These are phyloP conservation scores for Cutaneotrichosporon cavernicola DNA, from an alignment of 1,284 basidiomycete species.

Conservation along the genomic window DNA sequence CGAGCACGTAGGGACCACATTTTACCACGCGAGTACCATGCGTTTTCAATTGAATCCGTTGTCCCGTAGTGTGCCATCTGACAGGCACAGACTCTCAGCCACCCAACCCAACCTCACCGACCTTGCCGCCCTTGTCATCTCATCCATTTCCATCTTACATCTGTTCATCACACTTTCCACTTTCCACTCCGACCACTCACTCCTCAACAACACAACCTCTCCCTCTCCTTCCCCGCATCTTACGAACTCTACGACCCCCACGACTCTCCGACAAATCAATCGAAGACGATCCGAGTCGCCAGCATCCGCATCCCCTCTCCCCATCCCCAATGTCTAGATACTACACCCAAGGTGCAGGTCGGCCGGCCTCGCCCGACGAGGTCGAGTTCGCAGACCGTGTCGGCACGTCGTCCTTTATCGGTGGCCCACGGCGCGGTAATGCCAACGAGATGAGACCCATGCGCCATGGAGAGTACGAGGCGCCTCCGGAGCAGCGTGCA, in stretches of 20 bases:
- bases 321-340: constrained; percentile 19
- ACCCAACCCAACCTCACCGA: not conserved
- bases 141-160: constrained; percentile 2
- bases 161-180: not conserved
- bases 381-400: constrained; percentile 14
- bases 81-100: not conserved
- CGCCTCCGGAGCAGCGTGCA: constrained; percentile 51
- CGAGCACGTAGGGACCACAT: not conserved
- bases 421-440: not conserved
- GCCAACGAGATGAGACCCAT: not conserved
- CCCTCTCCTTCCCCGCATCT: too few relatives aligned
- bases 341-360: constrained; percentile 23
- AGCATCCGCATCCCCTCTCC: not conserved
- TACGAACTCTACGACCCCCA: constrained; percentile 1
- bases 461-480: constrained; percentile 30
- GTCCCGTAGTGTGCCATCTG: not conserved
- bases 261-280: not conserved
- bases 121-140: not conserved
- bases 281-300: not conserved
- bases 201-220: not conserved
- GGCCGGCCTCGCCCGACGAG: constrained; percentile 14
- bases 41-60: not conserved
- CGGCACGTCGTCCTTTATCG: not conserved
- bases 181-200: too few relatives aligned
- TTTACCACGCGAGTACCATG: not conserved